Evolutionary conservation across 1,139 yeast species (phyloP), one percentile per base, ranked within the genome.

Genomic region (Yamadazyma conglobata): DNA sequence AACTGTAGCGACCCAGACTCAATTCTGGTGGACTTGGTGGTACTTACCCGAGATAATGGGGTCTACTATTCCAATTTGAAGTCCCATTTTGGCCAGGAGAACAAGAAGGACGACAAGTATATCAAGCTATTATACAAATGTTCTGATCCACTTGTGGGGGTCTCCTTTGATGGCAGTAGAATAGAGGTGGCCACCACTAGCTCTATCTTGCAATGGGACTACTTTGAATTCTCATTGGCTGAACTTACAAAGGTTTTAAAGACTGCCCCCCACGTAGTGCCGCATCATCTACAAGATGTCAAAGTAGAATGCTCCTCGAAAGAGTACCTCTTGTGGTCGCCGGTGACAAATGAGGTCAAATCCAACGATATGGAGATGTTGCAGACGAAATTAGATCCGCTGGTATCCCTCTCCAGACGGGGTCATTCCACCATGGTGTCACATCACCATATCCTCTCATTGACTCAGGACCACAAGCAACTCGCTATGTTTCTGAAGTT

Each of bases 91-190:
- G 50, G 47, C 6, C 45, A 25, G 34, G 39, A 12, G 31, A 55
- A 50, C 28, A 65, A 62, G 37, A 53, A 64, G 22, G 71, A 64
- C 37, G 72, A 67, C 33, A 63, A 56, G 36, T 50, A 52, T 30
- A 38, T 60, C 6, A 64, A 63, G 33, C 50, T 46, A 15, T 56
- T 59, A 1, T 59, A 49, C 35, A 54, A 52, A 15, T 31, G 33
- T 26, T 19, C 36, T 3, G 37, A 40, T 5, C 25, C 32, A 7
- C 34, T 52, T 3, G 27, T 34, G 24, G 62, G 61, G 3, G 32
- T 61, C 3, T 35, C 53, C 14, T 50, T 52, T 32, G 48, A 51
- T 37, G 43, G 46, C 33, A 39, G 44, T 8, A 54, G 52, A 35
- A 52, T 61, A 4, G 52, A 50, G 30, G 29, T 57, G 2, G 38